A percentile compares a stretch with the other conserved stretches of the same genome.
These are phyloP conservation scores for Dioscorea alata DNA, from an alignment of 106 monocot species.

Conservation along the genomic window DNA sequence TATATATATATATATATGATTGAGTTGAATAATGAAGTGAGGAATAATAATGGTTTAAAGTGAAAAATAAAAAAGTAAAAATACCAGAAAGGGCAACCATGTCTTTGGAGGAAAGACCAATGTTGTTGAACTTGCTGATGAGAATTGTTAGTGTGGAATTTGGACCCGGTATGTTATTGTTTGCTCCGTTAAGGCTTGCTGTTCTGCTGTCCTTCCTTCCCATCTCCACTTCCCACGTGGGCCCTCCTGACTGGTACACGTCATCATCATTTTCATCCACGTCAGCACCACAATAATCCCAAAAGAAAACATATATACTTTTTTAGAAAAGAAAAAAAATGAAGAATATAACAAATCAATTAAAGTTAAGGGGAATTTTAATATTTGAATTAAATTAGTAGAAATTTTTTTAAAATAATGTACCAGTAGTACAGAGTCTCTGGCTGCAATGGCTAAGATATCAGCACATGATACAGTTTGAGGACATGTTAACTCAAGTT, in stretches of 20 bases:
- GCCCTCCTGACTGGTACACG: slow-evolving; percentile 62
- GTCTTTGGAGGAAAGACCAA: slow-evolving; percentile 64
- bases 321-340: no score
- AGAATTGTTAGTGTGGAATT: slow-evolving; percentile 61
- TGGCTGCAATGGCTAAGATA: slow-evolving; percentile 67
- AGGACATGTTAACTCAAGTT: slow-evolving; percentile 66
- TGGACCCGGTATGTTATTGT: slow-evolving; percentile 65
- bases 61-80: not conserved
- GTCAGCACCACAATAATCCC: not conserved
- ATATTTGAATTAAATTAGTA: no score
- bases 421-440: slow-evolving; percentile 69
- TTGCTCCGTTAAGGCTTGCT: slow-evolving; percentile 43
- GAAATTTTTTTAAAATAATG: not conserved
- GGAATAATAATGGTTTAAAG: not conserved
- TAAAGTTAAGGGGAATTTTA: no score
- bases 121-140: slow-evolving; percentile 48
- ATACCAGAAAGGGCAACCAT: slow-evolving; percentile 86
- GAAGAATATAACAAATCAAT: no score
- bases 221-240: slow-evolving; percentile 78
- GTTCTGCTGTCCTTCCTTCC: slow-evolving; percentile 64
- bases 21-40: not conserved
- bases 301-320: no score
- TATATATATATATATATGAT: not conserved
- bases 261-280: not conserved
- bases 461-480: slow-evolving; percentile 79